A percentile compares a stretch with the other conserved stretches of the same genome.
Evolutionary conservation across 2,329 filamentous ascomycete genomes (phyloP).

Genomic region (Paraphaeosphaeria minitans): DNA sequence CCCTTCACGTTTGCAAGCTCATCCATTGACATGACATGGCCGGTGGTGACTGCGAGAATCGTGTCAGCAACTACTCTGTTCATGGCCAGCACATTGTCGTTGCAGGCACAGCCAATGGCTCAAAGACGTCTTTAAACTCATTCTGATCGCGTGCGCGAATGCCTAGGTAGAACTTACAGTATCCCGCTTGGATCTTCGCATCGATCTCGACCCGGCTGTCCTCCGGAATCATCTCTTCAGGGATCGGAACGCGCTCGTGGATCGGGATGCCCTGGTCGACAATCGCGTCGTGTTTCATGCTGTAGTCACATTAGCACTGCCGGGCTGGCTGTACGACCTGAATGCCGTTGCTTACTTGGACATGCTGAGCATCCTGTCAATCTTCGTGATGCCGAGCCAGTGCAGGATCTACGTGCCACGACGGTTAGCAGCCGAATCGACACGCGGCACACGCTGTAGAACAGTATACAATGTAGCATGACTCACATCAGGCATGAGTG

Average conservation of each 20-base stretch:
- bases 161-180: conserved; percentile 60
- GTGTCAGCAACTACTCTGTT: conserved; percentile 25
- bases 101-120: background rate
- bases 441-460: background rate
- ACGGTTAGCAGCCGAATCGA: conserved; percentile 18
- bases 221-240: conserved; percentile 89
- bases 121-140: background rate
- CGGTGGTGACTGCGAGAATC: conserved; percentile 69
- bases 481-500: conserved; percentile 82
- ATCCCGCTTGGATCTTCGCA: conserved; percentile 92
- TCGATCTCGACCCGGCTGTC: conserved; percentile 98
- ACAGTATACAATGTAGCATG: background rate
- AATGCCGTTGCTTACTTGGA: conserved; percentile 71
- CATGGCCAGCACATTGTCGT: background rate
- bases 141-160: background rate
- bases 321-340: background rate
- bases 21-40: conserved; percentile 84
- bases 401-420: conserved; percentile 69
- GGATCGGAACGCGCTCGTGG: conserved; percentile 86
- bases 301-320: conserved; percentile 42
- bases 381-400: conserved; percentile 98
- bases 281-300: conserved; percentile 91
- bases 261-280: conserved; percentile 87
- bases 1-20: conserved; percentile 87
- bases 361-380: conserved; percentile 98